These are phyloP conservation scores for Furcasterigmium furcatum DNA, from an alignment of 2,329 filamentous ascomycete species.

Conservation along the genomic window DNA sequence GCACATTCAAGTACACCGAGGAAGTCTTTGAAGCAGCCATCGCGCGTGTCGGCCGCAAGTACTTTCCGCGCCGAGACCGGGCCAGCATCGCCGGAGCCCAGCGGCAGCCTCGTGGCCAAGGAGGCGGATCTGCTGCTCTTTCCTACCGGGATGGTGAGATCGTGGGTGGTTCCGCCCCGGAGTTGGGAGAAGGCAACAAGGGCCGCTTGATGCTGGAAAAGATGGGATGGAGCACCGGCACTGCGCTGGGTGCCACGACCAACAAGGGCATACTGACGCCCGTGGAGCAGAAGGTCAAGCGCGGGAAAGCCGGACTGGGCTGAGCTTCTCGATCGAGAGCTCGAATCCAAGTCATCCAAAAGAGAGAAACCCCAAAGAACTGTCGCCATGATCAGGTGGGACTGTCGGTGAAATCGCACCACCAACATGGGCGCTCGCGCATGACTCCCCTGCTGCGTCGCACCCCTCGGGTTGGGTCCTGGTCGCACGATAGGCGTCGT, in stretches of 20 bases:
- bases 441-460: too few relatives aligned
- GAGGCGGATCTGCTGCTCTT: conserved; percentile 29
- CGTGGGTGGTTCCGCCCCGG: conserved; percentile 80
- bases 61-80: conserved; percentile 51
- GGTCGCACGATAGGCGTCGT: too few relatives aligned
- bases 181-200: conserved; percentile 78
- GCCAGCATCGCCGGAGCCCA: neutral
- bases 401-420: too few relatives aligned
- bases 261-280: conserved; percentile 89
- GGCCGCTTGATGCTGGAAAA: conserved; percentile 88
- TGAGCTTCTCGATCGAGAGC: too few relatives aligned
- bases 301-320: conserved; percentile 80
- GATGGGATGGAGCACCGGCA: conserved; percentile 94
- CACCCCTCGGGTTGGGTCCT: too few relatives aligned
- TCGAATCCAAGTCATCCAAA: too few relatives aligned
- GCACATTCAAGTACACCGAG: conserved; percentile 60
- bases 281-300: conserved; percentile 84
- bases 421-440: too few relatives aligned
- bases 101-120: conserved; percentile 17
- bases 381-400: too few relatives aligned
- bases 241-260: conserved; percentile 73
- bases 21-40: conserved; percentile 47
- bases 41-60: conserved; percentile 45
- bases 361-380: too few relatives aligned
- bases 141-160: conserved; percentile 81